phyloP scores from a whole-genome alignment of 192 early-diverging fungal species.

The Podila verticillata region DNA sequence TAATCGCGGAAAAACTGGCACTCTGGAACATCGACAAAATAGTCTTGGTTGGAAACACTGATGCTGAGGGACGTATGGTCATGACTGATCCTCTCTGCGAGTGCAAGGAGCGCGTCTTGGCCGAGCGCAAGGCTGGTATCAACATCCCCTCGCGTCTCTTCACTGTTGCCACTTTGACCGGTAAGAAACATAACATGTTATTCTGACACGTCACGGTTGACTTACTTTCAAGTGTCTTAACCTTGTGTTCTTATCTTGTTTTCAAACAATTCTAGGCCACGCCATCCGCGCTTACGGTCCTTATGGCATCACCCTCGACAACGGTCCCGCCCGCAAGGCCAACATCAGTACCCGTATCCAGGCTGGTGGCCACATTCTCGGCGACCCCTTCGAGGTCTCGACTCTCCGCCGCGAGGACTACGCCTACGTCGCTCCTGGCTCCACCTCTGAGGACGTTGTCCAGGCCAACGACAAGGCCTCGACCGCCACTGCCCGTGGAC shows the following conservation, averaged over 20 bases:
- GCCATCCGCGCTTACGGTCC: conserved; percentile 80
- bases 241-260: background rate
- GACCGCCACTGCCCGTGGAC: conserved; percentile 78
- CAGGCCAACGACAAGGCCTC: conserved; percentile 83
- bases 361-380: conserved; percentile 72
- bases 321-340: conserved; percentile 76
- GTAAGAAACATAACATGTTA: conserved; percentile 2
- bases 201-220: too few species aligned
- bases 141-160: conserved; percentile 63
- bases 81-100: conserved; percentile 83
- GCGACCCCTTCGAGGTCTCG: conserved; percentile 86
- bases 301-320: conserved; percentile 81
- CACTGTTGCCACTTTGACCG: conserved; percentile 90
- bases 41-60: conserved; percentile 86
- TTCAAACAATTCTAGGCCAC: conserved; percentile 62
- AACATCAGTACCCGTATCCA: conserved; percentile 68
- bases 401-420: conserved; percentile 85
- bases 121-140: conserved; percentile 59
- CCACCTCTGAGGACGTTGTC: conserved; percentile 82
- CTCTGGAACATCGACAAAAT: background rate
- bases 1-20: background rate
- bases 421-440: conserved; percentile 66
- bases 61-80: conserved; percentile 92
- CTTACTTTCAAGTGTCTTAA: background rate
- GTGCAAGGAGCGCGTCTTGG: conserved; percentile 77